phyloP scores from a whole-genome alignment of 768 basidiomycete species.

The Russula emetica region DNA sequence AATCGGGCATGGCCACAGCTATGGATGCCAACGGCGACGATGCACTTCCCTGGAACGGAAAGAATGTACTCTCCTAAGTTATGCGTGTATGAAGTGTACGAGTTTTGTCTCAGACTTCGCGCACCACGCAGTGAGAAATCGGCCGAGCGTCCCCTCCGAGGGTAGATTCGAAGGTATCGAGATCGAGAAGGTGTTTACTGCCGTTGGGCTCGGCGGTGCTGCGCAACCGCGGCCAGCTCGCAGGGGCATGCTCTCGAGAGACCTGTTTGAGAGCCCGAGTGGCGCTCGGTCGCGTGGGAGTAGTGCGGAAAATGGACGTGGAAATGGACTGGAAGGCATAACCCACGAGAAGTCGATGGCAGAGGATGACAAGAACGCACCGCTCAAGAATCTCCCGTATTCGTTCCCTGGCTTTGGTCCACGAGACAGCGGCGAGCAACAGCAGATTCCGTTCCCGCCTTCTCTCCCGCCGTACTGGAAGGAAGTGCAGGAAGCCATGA shows the following conservation, averaged over 20 bases:
- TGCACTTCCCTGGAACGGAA: slow-evolving; percentile 54
- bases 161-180: slow-evolving; percentile 48
- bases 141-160: slow-evolving; percentile 30
- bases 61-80: no score
- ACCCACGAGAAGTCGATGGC: slow-evolving; percentile 12
- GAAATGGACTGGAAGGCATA: no score
- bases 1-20: no score
- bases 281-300: slow-evolving; percentile 32
- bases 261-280: slow-evolving; percentile 58
- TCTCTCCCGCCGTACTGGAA: slow-evolving; percentile 45
- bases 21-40: no score
- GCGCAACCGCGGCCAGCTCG: slow-evolving; percentile 48
- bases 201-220: slow-evolving; percentile 44
- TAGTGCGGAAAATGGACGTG: slow-evolving; percentile 22
- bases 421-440: slow-evolving; percentile 55
- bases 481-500: slow-evolving; percentile 31
- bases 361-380: slow-evolving; percentile 48
- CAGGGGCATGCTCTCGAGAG: slow-evolving; percentile 55
- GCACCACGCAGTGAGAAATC: slow-evolving; percentile 33
- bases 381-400: no score
- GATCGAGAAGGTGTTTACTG: slow-evolving; percentile 57
- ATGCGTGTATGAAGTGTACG: no score
- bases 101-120: no score
- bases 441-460: slow-evolving; percentile 73
- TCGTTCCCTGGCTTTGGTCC: no score